phyloP scores from a whole-genome alignment of 2,329 filamentous ascomycete species.

The Verticillium longisporum region DNA sequence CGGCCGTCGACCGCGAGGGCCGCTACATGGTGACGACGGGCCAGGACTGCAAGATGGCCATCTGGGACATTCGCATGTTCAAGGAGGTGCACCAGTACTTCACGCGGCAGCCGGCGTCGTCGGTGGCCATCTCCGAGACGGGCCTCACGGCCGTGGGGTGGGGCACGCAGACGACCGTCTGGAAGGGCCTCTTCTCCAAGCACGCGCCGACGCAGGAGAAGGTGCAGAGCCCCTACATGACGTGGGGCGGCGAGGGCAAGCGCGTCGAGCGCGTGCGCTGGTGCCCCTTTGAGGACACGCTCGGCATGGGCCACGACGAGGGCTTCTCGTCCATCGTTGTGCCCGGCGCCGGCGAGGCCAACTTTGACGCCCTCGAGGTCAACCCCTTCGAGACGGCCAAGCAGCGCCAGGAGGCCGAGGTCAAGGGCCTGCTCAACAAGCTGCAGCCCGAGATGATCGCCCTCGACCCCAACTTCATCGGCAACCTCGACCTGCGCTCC shows the following conservation, averaged over 20 bases:
- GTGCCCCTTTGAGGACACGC: slow-evolving; percentile 92
- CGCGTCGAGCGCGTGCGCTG: slow-evolving; percentile 75
- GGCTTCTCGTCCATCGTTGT: slow-evolving; percentile 89
- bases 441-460: slow-evolving; percentile 96
- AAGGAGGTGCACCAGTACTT: slow-evolving; percentile 88
- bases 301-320: slow-evolving; percentile 75
- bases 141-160: slow-evolving; percentile 84
- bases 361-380: slow-evolving; percentile 87
- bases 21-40: slow-evolving; percentile 94
- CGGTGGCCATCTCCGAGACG: slow-evolving; percentile 81
- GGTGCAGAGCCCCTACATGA: slow-evolving; percentile 84
- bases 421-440: slow-evolving; percentile 87
- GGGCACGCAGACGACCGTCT: slow-evolving; percentile 83
- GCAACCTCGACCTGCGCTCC: slow-evolving; percentile 75
- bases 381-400: slow-evolving; percentile 94
- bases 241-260: slow-evolving; percentile 82
- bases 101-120: slow-evolving; percentile 73
- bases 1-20: slow-evolving; percentile 83
- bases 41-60: slow-evolving; percentile 84
- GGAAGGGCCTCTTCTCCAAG: slow-evolving; percentile 83
- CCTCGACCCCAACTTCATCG: slow-evolving; percentile 85
- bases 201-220: slow-evolving; percentile 65
- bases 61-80: slow-evolving; percentile 94
- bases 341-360: slow-evolving; percentile 92
- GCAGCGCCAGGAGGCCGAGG: slow-evolving; percentile 88